Base-by-base conservation (phyloP, 345 rosid species). In the Pistacia vera region DNA sequence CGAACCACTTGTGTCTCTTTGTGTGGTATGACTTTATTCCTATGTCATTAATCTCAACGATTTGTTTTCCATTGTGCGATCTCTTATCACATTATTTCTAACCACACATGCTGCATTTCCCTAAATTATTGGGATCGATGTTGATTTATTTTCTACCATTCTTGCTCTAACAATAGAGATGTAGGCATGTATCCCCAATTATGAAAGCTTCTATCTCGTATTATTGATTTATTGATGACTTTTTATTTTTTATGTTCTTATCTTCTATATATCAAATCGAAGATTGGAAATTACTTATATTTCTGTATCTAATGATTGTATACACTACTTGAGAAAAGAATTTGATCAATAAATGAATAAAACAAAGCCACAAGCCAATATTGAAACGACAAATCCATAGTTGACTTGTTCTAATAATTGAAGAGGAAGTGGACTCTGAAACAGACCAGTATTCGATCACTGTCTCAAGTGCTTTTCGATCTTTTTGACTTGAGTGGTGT, bases 371-470 rank as follows among this genome's bases (percentile, higher is more conserved):
- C 46, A 66, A 22, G 57, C 66, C 10, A 38, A 16, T 48, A 75
- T 66, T 16, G 61, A 11, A 16, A 16, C 18, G 58, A 20, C 14
- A 63, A 35, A 25, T 28, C 44, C 41, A 51, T 9, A 20, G 75
- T 71, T 64, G 80, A 71, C 80, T 57, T 77, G 13, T 62, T 56
- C 59, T 58, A 77, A 77, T 71, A 25, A 72, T 66, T 35, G 68
- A 71, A 56, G 74, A 61, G 74, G 66, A 71, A 78, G 73, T 78
- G 63, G 59, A 38, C 18, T 35, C 41, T 25, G 64, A 33, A 57
- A 38, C 58, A 58, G 68, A 61, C 35, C 22, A 0, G 70, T 13
- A 28, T 13, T 8, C 16, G 61, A 70, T 54, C 57, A 54, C 55
- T 55, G 17, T 36, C 16, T 66, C 18, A 8, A 25, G 38, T 51